Evolutionary conservation across 768 basidiomycete genomes (phyloP).

Genomic region (Lentinula detonsa): DNA sequence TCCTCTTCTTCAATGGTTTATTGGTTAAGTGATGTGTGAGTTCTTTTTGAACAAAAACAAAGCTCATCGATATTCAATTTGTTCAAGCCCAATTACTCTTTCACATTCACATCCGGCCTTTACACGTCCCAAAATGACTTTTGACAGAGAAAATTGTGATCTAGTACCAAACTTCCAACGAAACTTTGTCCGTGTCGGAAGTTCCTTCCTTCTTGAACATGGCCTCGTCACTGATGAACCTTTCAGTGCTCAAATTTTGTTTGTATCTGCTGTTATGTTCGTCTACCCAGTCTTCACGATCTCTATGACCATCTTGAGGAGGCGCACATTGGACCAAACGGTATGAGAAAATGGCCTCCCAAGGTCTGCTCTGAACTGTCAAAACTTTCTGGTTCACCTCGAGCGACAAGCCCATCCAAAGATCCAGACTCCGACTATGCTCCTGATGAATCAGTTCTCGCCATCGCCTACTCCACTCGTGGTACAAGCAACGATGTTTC

Average conservation of each 20-base stretch:
- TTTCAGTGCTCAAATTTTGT: background rate
- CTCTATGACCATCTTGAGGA: background rate
- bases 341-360: background rate
- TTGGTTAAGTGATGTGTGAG: background rate
- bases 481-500: background rate
- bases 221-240: too few relatives aligned
- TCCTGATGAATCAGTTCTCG: background rate
- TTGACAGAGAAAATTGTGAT: background rate
- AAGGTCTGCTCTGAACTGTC: background rate
- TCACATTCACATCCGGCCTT: background rate
- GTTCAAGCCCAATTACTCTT: background rate
- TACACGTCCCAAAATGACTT: background rate
- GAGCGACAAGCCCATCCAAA: background rate
- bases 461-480: background rate
- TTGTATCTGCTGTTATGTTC: background rate
- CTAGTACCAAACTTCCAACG: background rate
- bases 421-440: background rate
- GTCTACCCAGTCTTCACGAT: background rate
- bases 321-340: background rate
- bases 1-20: background rate
- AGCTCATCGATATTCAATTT: background rate
- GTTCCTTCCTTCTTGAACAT: background rate
- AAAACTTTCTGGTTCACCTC: background rate
- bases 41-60: background rate
- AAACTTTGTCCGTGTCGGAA: background rate